Percentiles rank a stretch among this genome's conserved stretches.
Evolutionary conservation across 2,329 filamentous ascomycete genomes (phyloP).

Genomic region (Daldinia sp.): DNA sequence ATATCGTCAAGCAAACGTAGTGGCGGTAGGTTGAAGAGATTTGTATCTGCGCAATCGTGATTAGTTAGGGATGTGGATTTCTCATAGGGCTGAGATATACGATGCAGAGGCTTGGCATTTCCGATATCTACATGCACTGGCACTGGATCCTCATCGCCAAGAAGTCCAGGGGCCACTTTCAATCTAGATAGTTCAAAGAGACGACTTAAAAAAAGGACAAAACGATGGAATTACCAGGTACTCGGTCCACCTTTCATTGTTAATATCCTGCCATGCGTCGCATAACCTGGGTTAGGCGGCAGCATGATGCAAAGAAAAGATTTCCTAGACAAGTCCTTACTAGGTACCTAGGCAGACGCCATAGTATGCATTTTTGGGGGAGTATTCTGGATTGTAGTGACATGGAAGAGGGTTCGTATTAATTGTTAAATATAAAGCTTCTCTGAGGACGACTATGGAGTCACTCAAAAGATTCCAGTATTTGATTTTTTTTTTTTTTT

Average conservation of each 20-base stretch:
- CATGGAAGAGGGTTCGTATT: not conserved
- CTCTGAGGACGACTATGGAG: not conserved
- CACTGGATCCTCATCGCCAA: constrained; percentile 10
- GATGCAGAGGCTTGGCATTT: constrained; percentile 29
- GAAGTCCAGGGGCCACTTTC: constrained; percentile 7
- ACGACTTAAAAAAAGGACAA: not conserved
- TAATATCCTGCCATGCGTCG: not conserved
- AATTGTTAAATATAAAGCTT: not conserved
- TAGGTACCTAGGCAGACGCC: too few species aligned
- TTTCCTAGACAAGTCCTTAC: not conserved
- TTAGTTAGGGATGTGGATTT: constrained; percentile 31
- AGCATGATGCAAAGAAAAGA: too few species aligned
- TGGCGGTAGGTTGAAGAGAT: not conserved
- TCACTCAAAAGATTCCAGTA: not conserved
- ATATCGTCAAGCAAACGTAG: constrained; percentile 3
- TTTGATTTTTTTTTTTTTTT: too few species aligned
- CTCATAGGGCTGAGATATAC: constrained; percentile 35
- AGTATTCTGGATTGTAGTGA: not conserved
- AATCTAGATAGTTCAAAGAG: not conserved
- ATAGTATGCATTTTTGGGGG: not conserved
- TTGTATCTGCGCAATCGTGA: constrained; percentile 21
- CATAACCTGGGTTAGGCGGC: not conserved
- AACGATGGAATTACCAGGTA: constrained; percentile 5
- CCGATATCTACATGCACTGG: constrained; percentile 2
- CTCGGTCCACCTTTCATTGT: not conserved